Conservation (phyloP, 208 protist species). For the Acanthamoeba castellanii region DNA sequence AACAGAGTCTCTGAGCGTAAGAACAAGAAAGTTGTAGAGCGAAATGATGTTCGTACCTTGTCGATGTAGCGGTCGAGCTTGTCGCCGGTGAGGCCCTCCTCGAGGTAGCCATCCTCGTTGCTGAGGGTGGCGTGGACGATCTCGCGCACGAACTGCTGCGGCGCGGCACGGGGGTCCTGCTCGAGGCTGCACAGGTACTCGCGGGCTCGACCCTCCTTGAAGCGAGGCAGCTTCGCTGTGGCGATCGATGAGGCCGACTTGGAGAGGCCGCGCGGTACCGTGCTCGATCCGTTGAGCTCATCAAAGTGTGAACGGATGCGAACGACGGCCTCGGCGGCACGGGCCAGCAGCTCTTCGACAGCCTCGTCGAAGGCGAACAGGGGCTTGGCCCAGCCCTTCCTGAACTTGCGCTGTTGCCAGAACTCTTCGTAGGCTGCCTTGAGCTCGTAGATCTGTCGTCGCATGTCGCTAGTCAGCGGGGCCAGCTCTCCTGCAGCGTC, state of each 20-base stretch:
- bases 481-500: not conserved
- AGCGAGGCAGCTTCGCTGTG: not conserved
- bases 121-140: slow-evolving; percentile 8
- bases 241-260: not conserved
- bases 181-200: slow-evolving; percentile 26
- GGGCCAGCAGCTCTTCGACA: slow-evolving; percentile 17
- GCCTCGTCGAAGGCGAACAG: not conserved
- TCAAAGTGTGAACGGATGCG: slow-evolving; percentile 15
- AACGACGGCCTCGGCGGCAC: not conserved
- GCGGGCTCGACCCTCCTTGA: not conserved
- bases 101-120: not conserved
- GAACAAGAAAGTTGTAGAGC: not conserved
- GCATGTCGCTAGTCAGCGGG: not conserved
- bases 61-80: slow-evolving; percentile 4
- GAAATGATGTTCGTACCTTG: not conserved
- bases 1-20: too few species aligned
- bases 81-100: not conserved
- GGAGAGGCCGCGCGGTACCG: not conserved
- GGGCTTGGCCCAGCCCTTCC: slow-evolving; percentile 38
- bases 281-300: not conserved
- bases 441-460: not conserved
- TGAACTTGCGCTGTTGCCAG: slow-evolving; percentile 42
- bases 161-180: not conserved
- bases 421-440: slow-evolving; percentile 29
- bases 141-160: not conserved